Evolutionary conservation across 768 basidiomycete species (phyloP).

Genomic region (Boletus rubroflammeus): DNA sequence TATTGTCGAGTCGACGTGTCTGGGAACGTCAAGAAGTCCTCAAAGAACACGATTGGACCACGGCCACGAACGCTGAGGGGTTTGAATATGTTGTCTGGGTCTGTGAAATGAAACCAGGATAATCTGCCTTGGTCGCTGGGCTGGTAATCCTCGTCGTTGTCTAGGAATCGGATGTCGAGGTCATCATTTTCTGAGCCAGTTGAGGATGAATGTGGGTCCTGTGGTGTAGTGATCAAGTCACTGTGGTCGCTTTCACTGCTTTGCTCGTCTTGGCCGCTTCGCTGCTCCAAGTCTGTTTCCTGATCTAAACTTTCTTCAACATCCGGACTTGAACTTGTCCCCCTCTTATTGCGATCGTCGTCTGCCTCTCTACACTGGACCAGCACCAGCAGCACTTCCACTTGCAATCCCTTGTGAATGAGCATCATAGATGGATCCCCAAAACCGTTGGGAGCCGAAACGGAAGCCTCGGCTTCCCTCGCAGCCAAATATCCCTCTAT

Average conservation of each 20-base stretch:
- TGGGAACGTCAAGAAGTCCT: not conserved
- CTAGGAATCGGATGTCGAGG: not conserved
- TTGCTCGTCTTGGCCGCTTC: not conserved
- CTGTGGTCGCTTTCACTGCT: not conserved
- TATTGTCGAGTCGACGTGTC: not conserved
- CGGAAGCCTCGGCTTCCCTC: not conserved
- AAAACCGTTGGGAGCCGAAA: not conserved
- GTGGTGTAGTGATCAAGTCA: not conserved
- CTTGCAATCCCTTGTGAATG: slow-evolving; percentile 6
- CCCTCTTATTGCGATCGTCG: not conserved
- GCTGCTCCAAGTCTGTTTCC: not conserved
- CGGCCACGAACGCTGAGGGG: slow-evolving; percentile 1
- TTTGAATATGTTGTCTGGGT: not conserved
- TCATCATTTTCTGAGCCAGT: not conserved
- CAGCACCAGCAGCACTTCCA: slow-evolving; percentile 3
- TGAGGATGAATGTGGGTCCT: not conserved
- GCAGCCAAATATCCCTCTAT: slow-evolving; percentile 10
- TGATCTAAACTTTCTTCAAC: not conserved
- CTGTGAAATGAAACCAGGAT: slow-evolving; percentile 7
- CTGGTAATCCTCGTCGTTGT: not conserved
- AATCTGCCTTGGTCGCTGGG: not conserved
- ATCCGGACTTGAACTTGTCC: not conserved
- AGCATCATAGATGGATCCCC: slow-evolving; percentile 7
- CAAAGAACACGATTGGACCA: not conserved
- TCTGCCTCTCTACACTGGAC: slow-evolving; percentile 1